phyloP scores from a whole-genome alignment of 176 grass and related monocot genomes.

The Oryza longistaminata region DNA sequence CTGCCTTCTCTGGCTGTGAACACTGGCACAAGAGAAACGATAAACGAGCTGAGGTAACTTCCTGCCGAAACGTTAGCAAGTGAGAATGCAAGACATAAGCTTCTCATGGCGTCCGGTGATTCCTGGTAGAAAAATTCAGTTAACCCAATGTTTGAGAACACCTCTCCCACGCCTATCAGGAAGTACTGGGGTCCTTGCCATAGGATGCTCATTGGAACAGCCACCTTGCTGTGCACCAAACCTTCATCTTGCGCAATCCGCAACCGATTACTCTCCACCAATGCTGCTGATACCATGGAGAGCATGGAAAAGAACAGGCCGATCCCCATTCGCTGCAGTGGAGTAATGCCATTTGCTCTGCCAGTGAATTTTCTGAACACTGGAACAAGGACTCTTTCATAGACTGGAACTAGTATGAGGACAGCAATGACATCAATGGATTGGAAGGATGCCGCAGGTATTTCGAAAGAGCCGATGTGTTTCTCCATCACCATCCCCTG shows the following conservation, averaged over 20 bases:
- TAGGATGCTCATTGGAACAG: conserved; percentile 56
- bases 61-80: conserved; percentile 41
- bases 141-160: conserved; percentile 58
- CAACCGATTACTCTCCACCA: conserved; percentile 53
- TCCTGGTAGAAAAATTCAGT: conserved; percentile 63
- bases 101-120: conserved; percentile 61
- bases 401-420: conserved; percentile 50
- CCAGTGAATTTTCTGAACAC: conserved; percentile 46
- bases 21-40: conserved; percentile 46
- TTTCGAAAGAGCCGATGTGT: conserved; percentile 40
- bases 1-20: conserved; percentile 50
- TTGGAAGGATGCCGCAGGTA: conserved; percentile 63
- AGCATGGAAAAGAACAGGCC: conserved; percentile 49
- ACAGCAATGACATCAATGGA: conserved; percentile 45
- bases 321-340: conserved; percentile 50
- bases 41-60: conserved; percentile 61
- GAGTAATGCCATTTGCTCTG: conserved; percentile 46
- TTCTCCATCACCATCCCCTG: conserved; percentile 55
- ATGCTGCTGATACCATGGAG: conserved; percentile 53
- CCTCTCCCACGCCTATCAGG: conserved; percentile 48
- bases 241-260: conserved; percentile 27
- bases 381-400: conserved; percentile 61
- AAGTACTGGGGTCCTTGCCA: conserved; percentile 71
- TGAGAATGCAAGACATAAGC: conserved; percentile 50
- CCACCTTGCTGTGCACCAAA: conserved; percentile 27